Base-by-base conservation (phyloP, 768 basidiomycete species). In the Lactifluus subvellereus region DNA sequence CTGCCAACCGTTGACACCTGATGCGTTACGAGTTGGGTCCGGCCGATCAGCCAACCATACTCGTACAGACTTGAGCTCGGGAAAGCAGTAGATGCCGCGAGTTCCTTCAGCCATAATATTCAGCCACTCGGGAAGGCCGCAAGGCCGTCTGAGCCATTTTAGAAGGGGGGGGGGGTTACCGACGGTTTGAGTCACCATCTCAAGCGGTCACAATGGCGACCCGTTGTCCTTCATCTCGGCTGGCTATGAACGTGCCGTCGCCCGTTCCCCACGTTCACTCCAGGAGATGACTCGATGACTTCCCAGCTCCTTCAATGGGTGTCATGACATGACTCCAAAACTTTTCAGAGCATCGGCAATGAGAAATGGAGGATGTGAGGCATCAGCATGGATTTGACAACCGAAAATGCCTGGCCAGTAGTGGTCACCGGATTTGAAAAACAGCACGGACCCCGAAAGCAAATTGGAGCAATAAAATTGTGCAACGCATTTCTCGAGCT, bases 211-310 rank as follows among this genome's bases (percentile, higher is more conserved):
- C 84, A 75, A 87, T 83, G 3, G 82, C 76, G 14, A 86, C 80
- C 69, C 49, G 66, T 82, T 84, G 30, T 77, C 79, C 60, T 77
- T 79, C 7, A 77, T 78, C 61, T 85, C 78, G 71, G 80, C 78
- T 35, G 88, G 88, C 43, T 87, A 77, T 58, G 82, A 76, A 51
- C 77, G 79, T 22, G 91, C 84, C 92, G 80, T 20, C 91, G 91
- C 72, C 92, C 91, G 71, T 92, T 88, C 27, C 79, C 80, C 18
- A 91, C 81, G 69, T 87, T 89, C 61, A 93, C 79, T 7, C 85
- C 82, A 86, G n/a, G 92, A 91, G 33, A 93, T 82, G 49, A 40
- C 10, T 11, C 76, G 27, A 27, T 27, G 27, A 27, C 81, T 75
- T 59, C 74, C 73, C 32, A 91, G 74, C 54, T 84, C 76, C 43